Percentiles rank a stretch among this genome's conserved stretches.
Conservation (phyloP, 768 basidiomycete species). For the Naganishia vishniacii region DNA sequence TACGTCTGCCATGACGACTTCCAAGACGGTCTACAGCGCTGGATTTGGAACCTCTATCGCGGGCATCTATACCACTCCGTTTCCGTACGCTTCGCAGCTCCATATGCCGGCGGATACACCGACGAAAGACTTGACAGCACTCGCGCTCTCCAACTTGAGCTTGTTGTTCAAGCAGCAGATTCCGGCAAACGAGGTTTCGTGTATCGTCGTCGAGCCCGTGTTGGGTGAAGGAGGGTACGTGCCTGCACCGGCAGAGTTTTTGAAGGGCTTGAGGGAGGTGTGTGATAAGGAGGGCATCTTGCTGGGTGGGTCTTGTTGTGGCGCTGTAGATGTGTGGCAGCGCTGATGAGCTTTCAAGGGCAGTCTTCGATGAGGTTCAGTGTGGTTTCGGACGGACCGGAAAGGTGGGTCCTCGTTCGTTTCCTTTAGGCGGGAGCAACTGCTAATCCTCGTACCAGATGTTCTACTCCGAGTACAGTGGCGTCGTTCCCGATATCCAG, state of each 20-base stretch:
- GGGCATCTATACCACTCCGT: constrained; percentile 72
- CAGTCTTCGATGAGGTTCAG: constrained; percentile 55
- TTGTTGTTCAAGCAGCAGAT: constrained; percentile 74
- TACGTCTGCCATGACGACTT: constrained; percentile 84
- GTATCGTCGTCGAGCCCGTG: constrained; percentile 88
- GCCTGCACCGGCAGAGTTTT: constrained; percentile 71
- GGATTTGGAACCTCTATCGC: constrained; percentile 81
- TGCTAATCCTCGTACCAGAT: constrained; percentile 20
- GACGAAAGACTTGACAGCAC: constrained; percentile 57
- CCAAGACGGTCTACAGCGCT: constrained; percentile 84
- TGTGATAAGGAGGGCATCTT: constrained; percentile 83
- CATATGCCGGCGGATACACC: constrained; percentile 58
- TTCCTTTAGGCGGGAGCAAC: not conserved
- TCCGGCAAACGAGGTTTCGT: constrained; percentile 77
- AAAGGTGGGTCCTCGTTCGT: constrained; percentile 40
- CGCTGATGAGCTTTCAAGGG: constrained; percentile 52
- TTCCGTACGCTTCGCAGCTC: constrained; percentile 89
- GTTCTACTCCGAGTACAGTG: constrained; percentile 64
- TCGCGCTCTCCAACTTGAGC: constrained; percentile 73
- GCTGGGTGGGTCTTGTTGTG: constrained; percentile 51
- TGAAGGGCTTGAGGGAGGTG: constrained; percentile 71
- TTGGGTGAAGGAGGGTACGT: constrained; percentile 96
- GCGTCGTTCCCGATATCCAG: constrained; percentile 80
- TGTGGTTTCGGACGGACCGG: constrained; percentile 85
- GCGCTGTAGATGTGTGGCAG: not conserved